These are phyloP conservation scores for Penicillium alfredii DNA, from an alignment of 495 filamentous ascomycete species.

Conservation along the genomic window DNA sequence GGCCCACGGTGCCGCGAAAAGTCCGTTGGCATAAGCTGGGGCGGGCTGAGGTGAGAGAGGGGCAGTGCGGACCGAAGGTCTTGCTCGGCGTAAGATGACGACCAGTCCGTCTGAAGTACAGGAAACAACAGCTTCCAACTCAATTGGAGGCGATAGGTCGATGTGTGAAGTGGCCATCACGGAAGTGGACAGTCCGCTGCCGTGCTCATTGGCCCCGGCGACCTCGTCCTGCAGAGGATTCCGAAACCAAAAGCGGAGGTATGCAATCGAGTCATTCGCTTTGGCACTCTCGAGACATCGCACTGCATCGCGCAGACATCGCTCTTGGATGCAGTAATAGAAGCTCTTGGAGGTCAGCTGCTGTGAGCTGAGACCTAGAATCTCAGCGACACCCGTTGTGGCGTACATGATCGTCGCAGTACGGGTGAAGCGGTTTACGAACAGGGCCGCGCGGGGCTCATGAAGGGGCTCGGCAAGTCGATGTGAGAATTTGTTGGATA, in stretches of 20 bases:
- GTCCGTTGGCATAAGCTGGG: slow-evolving; percentile 49
- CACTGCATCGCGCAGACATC: slow-evolving; percentile 65
- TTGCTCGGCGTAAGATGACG: slow-evolving; percentile 71
- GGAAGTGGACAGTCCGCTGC: not conserved
- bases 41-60: slow-evolving; percentile 33
- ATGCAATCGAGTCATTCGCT: slow-evolving; percentile 89
- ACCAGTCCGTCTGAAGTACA: slow-evolving; percentile 87
- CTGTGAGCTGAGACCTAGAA: slow-evolving; percentile 57
- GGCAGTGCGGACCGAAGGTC: slow-evolving; percentile 57
- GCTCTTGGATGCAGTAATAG: slow-evolving; percentile 24
- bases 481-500: slow-evolving; percentile 75
- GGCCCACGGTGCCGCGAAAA: slow-evolving; percentile 77
- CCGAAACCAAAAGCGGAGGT: slow-evolving; percentile 82
- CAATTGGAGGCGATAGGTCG: slow-evolving; percentile 33
- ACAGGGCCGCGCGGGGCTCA: slow-evolving; percentile 77
- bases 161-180: not conserved
- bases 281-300: slow-evolving; percentile 78
- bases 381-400: slow-evolving; percentile 63
- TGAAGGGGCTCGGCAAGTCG: slow-evolving; percentile 53
- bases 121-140: slow-evolving; percentile 82
- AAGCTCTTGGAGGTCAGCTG: slow-evolving; percentile 20
- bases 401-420: slow-evolving; percentile 84
- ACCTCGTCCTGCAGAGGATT: slow-evolving; percentile 55
- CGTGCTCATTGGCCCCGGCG: slow-evolving; percentile 13
- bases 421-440: slow-evolving; percentile 81